Percentiles rank a stretch among this genome's conserved stretches.
Conservation (phyloP, 1,139 yeast species). For the Debaryomyces psychrophilus region DNA sequence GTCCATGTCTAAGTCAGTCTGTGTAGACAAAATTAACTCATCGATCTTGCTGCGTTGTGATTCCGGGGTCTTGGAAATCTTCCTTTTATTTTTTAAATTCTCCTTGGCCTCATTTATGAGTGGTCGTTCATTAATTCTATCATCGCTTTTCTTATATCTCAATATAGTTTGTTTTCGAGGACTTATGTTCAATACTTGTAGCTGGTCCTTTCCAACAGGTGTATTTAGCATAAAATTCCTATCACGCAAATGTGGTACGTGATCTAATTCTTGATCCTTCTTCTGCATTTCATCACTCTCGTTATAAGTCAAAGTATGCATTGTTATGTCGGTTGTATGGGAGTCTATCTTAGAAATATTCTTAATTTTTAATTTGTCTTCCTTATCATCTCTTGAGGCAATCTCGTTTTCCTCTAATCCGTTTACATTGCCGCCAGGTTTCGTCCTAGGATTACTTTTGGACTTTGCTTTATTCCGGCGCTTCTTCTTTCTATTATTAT, state of each 20-base stretch:
- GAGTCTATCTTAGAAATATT: neutral
- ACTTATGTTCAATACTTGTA: slow-evolving; percentile 21
- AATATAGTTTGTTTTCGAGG: slow-evolving; percentile 47
- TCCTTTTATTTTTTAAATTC: slow-evolving; percentile 23
- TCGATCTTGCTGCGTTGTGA: slow-evolving; percentile 1
- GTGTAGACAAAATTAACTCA: neutral
- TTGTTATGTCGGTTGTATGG: neutral
- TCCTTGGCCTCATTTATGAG: slow-evolving; percentile 35
- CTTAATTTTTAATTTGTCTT: neutral
- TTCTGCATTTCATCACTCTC: neutral
- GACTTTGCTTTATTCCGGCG: slow-evolving; percentile 7
- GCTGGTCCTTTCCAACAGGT: neutral
- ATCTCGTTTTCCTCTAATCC: neutral
- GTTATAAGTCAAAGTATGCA: neutral
- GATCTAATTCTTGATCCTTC: neutral
- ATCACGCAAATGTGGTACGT: neutral
- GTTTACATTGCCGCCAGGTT: neutral
- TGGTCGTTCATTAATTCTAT: slow-evolving; percentile 24
- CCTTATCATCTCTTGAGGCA: neutral
- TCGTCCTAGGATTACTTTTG: neutral
- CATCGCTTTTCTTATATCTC: slow-evolving; percentile 41
- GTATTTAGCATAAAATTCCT: neutral
- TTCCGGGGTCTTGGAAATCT: neutral
- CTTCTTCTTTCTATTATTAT: slow-evolving; percentile 10
- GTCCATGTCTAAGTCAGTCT: slow-evolving; percentile 28